Conservation (phyloP, 2,329 filamentous ascomycete species). For the Neopestalotiopsis rosae region DNA sequence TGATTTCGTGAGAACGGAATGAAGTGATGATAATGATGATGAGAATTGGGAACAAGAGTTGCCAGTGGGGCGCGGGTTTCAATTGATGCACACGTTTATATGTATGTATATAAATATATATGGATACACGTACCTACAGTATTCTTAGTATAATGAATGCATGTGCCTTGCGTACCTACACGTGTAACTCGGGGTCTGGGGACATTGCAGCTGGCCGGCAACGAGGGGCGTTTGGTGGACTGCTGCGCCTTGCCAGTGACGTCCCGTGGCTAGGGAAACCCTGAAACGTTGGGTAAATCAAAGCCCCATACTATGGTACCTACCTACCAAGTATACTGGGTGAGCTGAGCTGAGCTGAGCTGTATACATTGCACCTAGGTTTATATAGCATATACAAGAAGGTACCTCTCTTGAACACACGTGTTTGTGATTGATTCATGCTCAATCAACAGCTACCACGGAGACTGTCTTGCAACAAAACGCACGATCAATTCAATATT, state of each 20-base stretch:
- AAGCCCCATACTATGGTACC: not conserved
- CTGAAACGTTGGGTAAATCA: not conserved
- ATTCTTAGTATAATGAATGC: no score
- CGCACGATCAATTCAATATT: no score
- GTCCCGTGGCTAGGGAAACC: slow-evolving; percentile 7
- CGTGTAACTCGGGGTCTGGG: not conserved
- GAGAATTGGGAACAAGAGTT: no score
- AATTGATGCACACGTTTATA: not conserved
- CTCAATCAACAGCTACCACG: no score
- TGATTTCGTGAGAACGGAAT: not conserved
- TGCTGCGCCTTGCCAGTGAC: slow-evolving; percentile 12
- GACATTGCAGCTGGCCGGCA: no score
- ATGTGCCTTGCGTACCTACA: not conserved
- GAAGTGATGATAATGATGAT: not conserved
- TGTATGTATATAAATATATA: not conserved
- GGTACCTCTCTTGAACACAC: no score
- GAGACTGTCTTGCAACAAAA: no score
- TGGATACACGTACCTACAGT: not conserved
- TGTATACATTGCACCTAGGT: no score
- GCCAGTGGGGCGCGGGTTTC: not conserved
- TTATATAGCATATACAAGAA: no score
- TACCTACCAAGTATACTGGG: not conserved
- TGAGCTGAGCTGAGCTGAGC: no score
- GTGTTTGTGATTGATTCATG: no score
- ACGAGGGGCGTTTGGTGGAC: not conserved